Evolutionary conservation across 164 flowering plant genomes (phyloP), one percentile per base, ranked within the genome.

Genomic region (Chimonanthus salicifolius): DNA sequence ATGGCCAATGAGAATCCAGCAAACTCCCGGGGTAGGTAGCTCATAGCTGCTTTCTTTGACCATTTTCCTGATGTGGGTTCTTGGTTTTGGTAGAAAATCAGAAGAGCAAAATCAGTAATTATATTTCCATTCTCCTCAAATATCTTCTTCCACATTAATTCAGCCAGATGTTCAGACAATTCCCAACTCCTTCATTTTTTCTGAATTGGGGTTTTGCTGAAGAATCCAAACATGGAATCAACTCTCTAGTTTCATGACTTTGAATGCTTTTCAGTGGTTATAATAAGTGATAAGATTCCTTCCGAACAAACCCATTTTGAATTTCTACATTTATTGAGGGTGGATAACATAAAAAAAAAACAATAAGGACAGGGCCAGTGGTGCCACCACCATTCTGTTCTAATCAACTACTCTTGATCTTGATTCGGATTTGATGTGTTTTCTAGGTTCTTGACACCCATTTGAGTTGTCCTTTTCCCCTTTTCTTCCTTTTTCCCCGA

Each of bases 1-100:
- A 44, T 73, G 75, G 71, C 75, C 75, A 73, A 67, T 73, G 75
- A 67, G 75, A 66, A 50, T 50, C 49, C 75, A 73, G 45, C 75
- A 67, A 67, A 73, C 71, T 43, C 65, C 69, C 18, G 45, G 51
- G 50, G 75, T 73, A 54, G 54, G n/a, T 58, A 44, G 44, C 44
- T 51, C 5, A 7, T 58, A 44, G 60, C 44, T 51, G 21, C 46
- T 21, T 50, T 47, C 47, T 49, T 51, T 51, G 60, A 69, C 62
- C 45, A 69, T 51, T 68, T 68, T 9, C 20, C 47, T 33, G 46
- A 49, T 18, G 5, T 69, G 71, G 62, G 54, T 21, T 51, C 2
- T 33, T 33, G 33, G 33, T 13, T 45, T 45, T 69, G 16, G 21
- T 51, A 18, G 46, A 21, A 11, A 51, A 69, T 9, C 47, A 3